phyloP scores from a whole-genome alignment of 2,329 filamentous ascomycete species.

The Colletotrichum spinosum region DNA sequence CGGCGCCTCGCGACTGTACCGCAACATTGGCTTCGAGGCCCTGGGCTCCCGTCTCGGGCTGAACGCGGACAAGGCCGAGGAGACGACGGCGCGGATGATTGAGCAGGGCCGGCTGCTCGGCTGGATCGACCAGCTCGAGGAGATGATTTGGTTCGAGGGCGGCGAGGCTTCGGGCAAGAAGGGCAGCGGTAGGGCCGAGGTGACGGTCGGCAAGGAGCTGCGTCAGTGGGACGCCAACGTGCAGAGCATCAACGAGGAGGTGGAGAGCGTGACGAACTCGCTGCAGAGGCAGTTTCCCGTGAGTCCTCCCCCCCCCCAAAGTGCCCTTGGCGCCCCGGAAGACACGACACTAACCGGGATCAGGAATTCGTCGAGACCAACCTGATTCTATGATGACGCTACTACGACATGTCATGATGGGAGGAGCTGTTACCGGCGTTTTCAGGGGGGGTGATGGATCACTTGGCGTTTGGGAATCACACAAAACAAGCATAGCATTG shows the following conservation, averaged over 20 bases:
- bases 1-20: conserved; percentile 82
- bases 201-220: conserved; percentile 76
- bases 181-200: conserved; percentile 73
- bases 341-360: not conserved
- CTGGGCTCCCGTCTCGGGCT: conserved; percentile 84
- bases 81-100: conserved; percentile 94
- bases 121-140: conserved; percentile 93
- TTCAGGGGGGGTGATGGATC: conserved; percentile 3
- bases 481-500: conserved; percentile 31
- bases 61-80: conserved; percentile 84
- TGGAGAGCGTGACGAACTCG: conserved; percentile 85
- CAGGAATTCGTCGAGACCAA: conserved; percentile 69
- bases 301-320: conserved; percentile 41
- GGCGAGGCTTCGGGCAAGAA: conserved; percentile 77
- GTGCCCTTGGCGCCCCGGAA: too few species aligned
- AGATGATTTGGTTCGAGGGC: conserved; percentile 86
- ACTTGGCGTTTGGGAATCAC: conserved; percentile 31
- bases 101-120: conserved; percentile 91
- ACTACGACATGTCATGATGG: not conserved
- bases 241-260: conserved; percentile 86
- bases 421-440: conserved; percentile 19
- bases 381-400: conserved; percentile 53
- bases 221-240: conserved; percentile 92
- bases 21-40: conserved; percentile 80
- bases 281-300: conserved; percentile 85